A percentile compares a stretch with the other conserved stretches of the same genome.
Conservation (phyloP, 75 land plant species). For the Pinus taeda region DNA sequence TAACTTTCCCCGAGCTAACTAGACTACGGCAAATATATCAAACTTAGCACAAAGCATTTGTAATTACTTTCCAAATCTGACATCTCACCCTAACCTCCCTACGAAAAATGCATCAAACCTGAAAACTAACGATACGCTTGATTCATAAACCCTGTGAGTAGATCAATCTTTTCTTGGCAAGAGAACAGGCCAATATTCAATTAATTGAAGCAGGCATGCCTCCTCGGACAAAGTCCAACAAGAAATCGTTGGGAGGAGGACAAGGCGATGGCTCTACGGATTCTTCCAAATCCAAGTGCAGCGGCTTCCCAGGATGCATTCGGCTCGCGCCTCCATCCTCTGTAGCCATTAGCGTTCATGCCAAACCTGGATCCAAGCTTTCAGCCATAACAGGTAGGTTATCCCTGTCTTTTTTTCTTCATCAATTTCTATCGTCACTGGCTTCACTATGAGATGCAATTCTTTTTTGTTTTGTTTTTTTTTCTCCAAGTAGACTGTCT, state of each 20-base stretch:
- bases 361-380: conserved; percentile 83
- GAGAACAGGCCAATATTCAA: too few relatives aligned
- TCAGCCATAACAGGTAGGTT: conserved; percentile 69
- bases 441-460: not conserved
- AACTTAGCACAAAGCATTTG: too few relatives aligned
- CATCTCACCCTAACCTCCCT: too few relatives aligned
- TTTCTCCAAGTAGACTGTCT: too few relatives aligned
- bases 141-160: too few relatives aligned
- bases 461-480: too few relatives aligned
- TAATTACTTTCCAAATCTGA: too few relatives aligned
- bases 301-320: conserved; percentile 34
- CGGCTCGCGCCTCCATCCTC: conserved; percentile 51
- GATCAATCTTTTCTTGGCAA: too few relatives aligned
- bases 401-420: not conserved
- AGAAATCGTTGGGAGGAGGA: not conserved
- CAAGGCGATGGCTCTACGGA: not conserved
- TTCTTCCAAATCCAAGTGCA: not conserved
- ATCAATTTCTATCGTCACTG: not conserved
- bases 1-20: too few relatives aligned
- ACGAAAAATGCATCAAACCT: too few relatives aligned
- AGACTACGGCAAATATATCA: too few relatives aligned
- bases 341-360: conserved; percentile 76
- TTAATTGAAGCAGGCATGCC: not conserved
- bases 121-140: too few relatives aligned
- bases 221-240: conserved; percentile 7